Conservation (phyloP, 2,329 filamentous ascomycete genomes). For the Aspergillus sergii region DNA sequence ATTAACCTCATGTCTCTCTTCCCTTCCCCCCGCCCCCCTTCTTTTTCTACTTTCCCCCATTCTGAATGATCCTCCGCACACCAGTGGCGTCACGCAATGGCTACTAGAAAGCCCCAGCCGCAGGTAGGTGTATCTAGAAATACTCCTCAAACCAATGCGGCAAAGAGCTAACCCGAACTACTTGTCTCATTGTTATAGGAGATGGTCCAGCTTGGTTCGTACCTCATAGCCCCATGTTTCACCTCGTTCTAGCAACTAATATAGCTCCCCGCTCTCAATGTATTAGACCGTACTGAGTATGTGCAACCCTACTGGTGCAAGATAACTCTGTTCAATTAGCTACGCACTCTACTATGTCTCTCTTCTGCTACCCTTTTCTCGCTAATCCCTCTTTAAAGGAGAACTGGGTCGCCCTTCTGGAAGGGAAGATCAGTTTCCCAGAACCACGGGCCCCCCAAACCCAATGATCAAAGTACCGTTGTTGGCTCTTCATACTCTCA, state of each 20-base stretch:
- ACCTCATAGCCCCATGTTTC: constrained; percentile 28
- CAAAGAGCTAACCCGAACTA: background rate
- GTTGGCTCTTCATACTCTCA: constrained; percentile 96
- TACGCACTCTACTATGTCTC: constrained; percentile 6
- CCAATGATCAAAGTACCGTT: constrained; percentile 70
- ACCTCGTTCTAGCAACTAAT: constrained; percentile 24
- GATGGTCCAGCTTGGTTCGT: constrained; percentile 99
- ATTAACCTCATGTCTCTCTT: background rate
- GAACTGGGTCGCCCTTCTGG: constrained; percentile 90
- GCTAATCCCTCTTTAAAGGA: constrained; percentile 46
- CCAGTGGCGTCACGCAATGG: constrained; percentile 30
- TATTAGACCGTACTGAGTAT: constrained; percentile 44
- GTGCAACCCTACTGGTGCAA: constrained; percentile 16
- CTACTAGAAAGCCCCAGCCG: constrained; percentile 62
- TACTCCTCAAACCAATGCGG: background rate
- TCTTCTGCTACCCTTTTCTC: background rate
- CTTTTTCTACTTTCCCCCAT: constrained; percentile 7
- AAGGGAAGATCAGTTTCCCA: constrained; percentile 58
- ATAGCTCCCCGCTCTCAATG: constrained; percentile 21
- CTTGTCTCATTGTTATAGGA: constrained; percentile 60
- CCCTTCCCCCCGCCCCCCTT: background rate
- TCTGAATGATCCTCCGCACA: constrained; percentile 28
- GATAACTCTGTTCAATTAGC: background rate
- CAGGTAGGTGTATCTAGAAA: constrained; percentile 59
- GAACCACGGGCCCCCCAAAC: constrained; percentile 57